phyloP scores from a whole-genome alignment of 768 basidiomycete genomes.

The Panus rudis region DNA sequence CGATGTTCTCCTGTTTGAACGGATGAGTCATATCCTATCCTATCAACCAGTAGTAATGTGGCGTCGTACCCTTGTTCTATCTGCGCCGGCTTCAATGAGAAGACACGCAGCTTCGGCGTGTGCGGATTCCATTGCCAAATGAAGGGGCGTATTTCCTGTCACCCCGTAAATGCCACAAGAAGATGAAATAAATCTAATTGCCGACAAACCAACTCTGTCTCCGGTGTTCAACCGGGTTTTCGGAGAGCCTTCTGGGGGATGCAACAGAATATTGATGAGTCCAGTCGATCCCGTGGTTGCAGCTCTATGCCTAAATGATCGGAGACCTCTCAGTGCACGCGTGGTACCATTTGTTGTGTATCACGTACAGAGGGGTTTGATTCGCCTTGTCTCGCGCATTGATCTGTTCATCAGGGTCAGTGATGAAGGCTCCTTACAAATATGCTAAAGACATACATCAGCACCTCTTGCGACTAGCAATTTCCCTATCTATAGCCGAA shows the following conservation, averaged over 20 bases:
- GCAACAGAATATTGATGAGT: slow-evolving; percentile 80
- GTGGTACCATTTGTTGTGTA: background rate
- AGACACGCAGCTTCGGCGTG: slow-evolving; percentile 87
- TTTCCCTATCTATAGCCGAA: slow-evolving; percentile 66
- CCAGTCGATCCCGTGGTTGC: slow-evolving; percentile 92
- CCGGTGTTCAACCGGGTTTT: slow-evolving; percentile 84
- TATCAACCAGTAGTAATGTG: background rate
- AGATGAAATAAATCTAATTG: background rate
- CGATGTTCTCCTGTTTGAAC: slow-evolving; percentile 61
- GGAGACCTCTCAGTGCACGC: background rate
- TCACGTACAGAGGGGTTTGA: slow-evolving; percentile 77
- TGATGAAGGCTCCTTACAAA: slow-evolving; percentile 25
- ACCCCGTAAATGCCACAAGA: slow-evolving; percentile 11
- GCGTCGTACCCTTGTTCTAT: slow-evolving; percentile 72
- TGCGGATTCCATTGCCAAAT: slow-evolving; percentile 95
- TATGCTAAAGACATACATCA: slow-evolving; percentile 47
- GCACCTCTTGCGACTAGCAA: slow-evolving; percentile 82
- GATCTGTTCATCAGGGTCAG: slow-evolving; percentile 48
- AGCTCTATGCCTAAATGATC: slow-evolving; percentile 71
- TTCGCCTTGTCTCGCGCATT: slow-evolving; percentile 92
- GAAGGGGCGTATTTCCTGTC: slow-evolving; percentile 94
- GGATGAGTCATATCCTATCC: background rate
- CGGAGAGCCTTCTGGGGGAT: slow-evolving; percentile 65
- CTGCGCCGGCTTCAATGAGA: slow-evolving; percentile 93
- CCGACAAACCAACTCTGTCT: slow-evolving; percentile 62